Conservation (phyloP, 23 red algal genomes). For the Gracilaria domingensis region DNA sequence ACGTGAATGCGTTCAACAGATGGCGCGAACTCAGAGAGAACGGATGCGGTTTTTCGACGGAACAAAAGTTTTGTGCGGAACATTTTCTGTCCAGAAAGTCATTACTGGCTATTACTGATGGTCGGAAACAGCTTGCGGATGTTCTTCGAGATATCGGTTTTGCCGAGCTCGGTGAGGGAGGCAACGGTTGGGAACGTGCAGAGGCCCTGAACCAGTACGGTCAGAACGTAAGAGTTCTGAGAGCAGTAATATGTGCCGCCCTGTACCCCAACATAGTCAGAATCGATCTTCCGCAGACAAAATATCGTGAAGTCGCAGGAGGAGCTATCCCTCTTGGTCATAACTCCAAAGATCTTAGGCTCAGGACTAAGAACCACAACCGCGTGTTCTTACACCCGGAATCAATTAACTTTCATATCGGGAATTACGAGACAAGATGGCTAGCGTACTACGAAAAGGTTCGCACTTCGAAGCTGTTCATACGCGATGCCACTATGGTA, state of each 20-base stretch:
- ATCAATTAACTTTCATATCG: conserved; percentile 64
- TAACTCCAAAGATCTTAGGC: conserved; percentile 66
- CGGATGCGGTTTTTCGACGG: conserved; percentile 13
- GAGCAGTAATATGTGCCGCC: conserved; percentile 79
- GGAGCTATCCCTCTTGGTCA: conserved; percentile 55
- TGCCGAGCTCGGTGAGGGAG: conserved; percentile 8
- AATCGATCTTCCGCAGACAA: conserved; percentile 59
- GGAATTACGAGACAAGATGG: conserved; percentile 70
- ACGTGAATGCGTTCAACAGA: conserved; percentile 58
- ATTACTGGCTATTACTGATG: conserved; percentile 68
- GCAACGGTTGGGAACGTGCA: conserved; percentile 44
- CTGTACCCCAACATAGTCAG: conserved; percentile 86
- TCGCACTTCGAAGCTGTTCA: conserved; percentile 62
- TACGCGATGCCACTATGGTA: conserved; percentile 76
- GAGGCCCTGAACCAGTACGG: conserved; percentile 40
- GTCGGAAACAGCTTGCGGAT: conserved; percentile 56
- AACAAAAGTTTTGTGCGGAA: conserved; percentile 52
- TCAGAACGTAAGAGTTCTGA: conserved; percentile 47
- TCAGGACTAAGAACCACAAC: conserved; percentile 35
- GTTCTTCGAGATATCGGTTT: conserved; percentile 77
- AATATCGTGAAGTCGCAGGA: conserved; percentile 62
- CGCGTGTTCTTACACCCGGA: conserved; percentile 79
- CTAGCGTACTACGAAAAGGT: conserved; percentile 76
- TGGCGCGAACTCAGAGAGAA: conserved; percentile 69
- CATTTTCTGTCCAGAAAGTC: conserved; percentile 72